Evolutionary conservation across 1,284 basidiomycete genomes (phyloP), one percentile per base, ranked within the genome.

Genomic region (Phellopilus nigrolimitatus): DNA sequence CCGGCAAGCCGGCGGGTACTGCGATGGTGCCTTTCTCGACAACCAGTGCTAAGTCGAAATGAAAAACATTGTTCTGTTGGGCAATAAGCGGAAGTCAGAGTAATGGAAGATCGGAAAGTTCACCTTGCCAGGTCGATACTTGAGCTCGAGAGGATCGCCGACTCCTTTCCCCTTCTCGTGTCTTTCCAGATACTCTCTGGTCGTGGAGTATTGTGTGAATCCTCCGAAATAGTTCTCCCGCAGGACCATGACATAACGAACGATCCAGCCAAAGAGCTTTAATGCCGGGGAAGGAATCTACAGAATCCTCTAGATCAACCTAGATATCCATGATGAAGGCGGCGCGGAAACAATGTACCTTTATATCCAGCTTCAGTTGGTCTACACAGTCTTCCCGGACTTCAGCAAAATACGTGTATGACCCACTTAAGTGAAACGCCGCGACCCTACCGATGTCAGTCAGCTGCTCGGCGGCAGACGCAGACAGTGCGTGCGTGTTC

Each of bases 161-260:
- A 82, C 72, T 19, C 79, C 73, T 4, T 75, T 66, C 3, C 76
- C 77, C 53, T 70, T 72, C 47, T 71, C 75, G 24, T 79, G 76
- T 64, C 83, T 86, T 49, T 84, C 79, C 47, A 92, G 70, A 63
- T 90, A 94, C 68, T 97, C 94, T 25, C 78, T 78, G 45, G 91
- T 74, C 0, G 91, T 95, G 5, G 84, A 84, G 62, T 93, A 97
- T 60, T 94, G 88, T 1, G 92, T 95, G 66, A 94, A 97, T 3
- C 79, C 77, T 15, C 94, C 94, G 51, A 95, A 83, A 66, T 97
- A 97, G 65, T 97, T 95, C 60, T 95, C 91, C 49, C 87, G 82
- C 47, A 95, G 62, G 41, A 87, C 82, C 81, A 97, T 88, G 59
- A 94, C 74, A 61, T 91, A 83, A 28, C 93, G 82, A 51, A 94